These are phyloP conservation scores for Chytriomyces sp. DNA, from an alignment of 192 early-diverging fungal genomes.

Conservation along the genomic window DNA sequence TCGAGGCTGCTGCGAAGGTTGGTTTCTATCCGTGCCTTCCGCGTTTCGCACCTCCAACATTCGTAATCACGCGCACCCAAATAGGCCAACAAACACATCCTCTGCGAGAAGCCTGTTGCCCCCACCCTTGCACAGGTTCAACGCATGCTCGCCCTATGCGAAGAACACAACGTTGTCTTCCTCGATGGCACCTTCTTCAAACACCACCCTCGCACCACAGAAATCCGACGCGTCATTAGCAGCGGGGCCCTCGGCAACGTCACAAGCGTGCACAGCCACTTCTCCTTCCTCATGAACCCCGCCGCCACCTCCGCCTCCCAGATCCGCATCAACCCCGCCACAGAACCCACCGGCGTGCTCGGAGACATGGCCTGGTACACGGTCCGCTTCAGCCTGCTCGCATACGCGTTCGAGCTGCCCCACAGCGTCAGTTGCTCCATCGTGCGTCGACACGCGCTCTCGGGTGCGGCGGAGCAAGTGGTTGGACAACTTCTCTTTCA, in stretches of 20 bases:
- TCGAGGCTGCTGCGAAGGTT: slow-evolving; percentile 23
- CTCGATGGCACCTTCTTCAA: slow-evolving; percentile 35
- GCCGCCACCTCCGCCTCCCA: neutral
- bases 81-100: slow-evolving; percentile 34
- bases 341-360: slow-evolving; percentile 16
- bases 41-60: neutral
- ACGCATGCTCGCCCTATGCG: slow-evolving; percentile 16
- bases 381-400: slow-evolving; percentile 18
- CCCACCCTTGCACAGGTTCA: slow-evolving; percentile 7
- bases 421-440: slow-evolving; percentile 21
- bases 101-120: slow-evolving; percentile 34
- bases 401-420: slow-evolving; percentile 26
- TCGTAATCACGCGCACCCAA: neutral
- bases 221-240: slow-evolving; percentile 15
- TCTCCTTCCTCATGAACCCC: slow-evolving; percentile 19
- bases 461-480: slow-evolving; percentile 13
- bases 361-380: slow-evolving; percentile 34
- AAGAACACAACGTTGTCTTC: slow-evolving; percentile 23
- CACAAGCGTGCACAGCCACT: slow-evolving; percentile 20
- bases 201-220: slow-evolving; percentile 29
- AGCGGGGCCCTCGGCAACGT: slow-evolving; percentile 18
- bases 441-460: neutral
- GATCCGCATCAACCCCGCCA: slow-evolving; percentile 10
- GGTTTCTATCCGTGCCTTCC: neutral
- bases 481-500: slow-evolving; percentile 17